These are phyloP conservation scores for Torulaspora globosa DNA, from an alignment of 1,139 yeast genomes.

Conservation along the genomic window DNA sequence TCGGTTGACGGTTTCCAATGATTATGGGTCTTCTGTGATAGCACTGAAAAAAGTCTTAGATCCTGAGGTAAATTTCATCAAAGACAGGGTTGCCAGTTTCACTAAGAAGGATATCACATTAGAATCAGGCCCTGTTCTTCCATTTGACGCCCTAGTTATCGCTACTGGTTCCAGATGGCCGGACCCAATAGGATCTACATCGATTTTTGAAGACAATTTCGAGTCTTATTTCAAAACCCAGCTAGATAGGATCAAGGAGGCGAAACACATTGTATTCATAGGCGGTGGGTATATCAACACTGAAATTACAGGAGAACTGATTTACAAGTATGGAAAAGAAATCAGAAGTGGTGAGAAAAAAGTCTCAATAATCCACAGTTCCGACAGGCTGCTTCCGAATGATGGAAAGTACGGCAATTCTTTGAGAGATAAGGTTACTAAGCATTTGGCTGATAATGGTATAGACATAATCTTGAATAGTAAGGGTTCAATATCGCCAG, in stretches of 20 bases:
- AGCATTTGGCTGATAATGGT: background rate
- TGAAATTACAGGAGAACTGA: slow-evolving; percentile 7
- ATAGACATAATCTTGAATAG: slow-evolving; percentile 3
- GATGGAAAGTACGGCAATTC: slow-evolving; percentile 3
- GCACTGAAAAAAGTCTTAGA: slow-evolving; percentile 3
- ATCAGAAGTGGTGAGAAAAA: slow-evolving; percentile 5
- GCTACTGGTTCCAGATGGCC: slow-evolving; percentile 9
- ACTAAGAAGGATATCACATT: background rate
- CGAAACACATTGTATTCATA: slow-evolving; percentile 4
- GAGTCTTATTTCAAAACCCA: slow-evolving; percentile 2
- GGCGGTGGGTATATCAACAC: slow-evolving; percentile 7
- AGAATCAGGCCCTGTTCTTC: background rate
- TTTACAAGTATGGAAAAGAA: slow-evolving; percentile 1
- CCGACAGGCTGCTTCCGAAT: slow-evolving; percentile 7
- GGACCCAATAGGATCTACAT: slow-evolving; percentile 7
- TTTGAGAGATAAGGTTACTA: slow-evolving; percentile 4
- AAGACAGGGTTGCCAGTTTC: slow-evolving; percentile 2
- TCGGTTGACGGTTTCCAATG: slow-evolving; percentile 4
- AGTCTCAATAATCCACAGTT: slow-evolving; percentile 6
- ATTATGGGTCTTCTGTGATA: slow-evolving; percentile 1
- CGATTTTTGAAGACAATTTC: slow-evolving; percentile 1
- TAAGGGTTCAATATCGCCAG: slow-evolving; percentile 1
- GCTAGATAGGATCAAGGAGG: background rate
- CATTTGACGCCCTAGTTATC: background rate
- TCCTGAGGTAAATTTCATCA: slow-evolving; percentile 1